Evolutionary conservation across 2,329 filamentous ascomycete genomes (phyloP).

Genomic region (Magnaporthiopsis incrustans): DNA sequence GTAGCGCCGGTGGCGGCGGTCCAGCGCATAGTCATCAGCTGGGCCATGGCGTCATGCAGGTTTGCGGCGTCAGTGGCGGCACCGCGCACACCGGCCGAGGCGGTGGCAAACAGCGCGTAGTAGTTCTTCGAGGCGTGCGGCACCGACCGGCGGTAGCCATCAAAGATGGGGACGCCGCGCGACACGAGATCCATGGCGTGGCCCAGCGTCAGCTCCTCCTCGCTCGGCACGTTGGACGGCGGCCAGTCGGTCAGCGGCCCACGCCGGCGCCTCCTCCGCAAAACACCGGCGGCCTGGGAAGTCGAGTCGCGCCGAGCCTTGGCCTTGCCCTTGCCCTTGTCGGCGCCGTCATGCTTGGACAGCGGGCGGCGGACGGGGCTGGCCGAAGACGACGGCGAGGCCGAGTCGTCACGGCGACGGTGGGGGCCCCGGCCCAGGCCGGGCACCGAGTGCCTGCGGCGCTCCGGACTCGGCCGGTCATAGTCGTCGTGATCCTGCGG

Average conservation of each 20-base stretch:
- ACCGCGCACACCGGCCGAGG: slow-evolving; percentile 31
- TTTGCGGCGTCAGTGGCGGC: slow-evolving; percentile 39
- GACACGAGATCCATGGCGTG: slow-evolving; percentile 50
- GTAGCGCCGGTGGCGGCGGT: slow-evolving; percentile 15
- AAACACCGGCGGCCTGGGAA: slow-evolving; percentile 19
- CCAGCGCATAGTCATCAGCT: slow-evolving; percentile 48
- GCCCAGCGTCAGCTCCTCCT: slow-evolving; percentile 43
- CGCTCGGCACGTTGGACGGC: slow-evolving; percentile 38
- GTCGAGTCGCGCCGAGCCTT: slow-evolving; percentile 26
- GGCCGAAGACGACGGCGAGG: neutral
- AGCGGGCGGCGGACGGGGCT: neutral
- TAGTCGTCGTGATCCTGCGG: neutral
- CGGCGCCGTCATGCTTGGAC: neutral
- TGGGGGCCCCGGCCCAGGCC: slow-evolving; percentile 64
- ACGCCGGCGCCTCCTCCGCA: slow-evolving; percentile 16
- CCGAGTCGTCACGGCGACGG: slow-evolving; percentile 63
- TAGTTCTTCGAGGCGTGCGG: slow-evolving; percentile 48
- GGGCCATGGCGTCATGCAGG: slow-evolving; percentile 46
- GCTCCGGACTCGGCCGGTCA: neutral
- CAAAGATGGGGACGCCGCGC: slow-evolving; percentile 49
- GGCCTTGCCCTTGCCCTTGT: slow-evolving; percentile 29
- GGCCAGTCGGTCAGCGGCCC: slow-evolving; percentile 47
- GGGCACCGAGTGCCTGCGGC: slow-evolving; percentile 43
- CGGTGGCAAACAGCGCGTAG: slow-evolving; percentile 47
- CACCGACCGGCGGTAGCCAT: slow-evolving; percentile 44